A percentile compares a stretch with the other conserved stretches of the same genome.
Evolutionary conservation across 768 basidiomycete species (phyloP).

Genomic region (Boletus vermiculosoides): DNA sequence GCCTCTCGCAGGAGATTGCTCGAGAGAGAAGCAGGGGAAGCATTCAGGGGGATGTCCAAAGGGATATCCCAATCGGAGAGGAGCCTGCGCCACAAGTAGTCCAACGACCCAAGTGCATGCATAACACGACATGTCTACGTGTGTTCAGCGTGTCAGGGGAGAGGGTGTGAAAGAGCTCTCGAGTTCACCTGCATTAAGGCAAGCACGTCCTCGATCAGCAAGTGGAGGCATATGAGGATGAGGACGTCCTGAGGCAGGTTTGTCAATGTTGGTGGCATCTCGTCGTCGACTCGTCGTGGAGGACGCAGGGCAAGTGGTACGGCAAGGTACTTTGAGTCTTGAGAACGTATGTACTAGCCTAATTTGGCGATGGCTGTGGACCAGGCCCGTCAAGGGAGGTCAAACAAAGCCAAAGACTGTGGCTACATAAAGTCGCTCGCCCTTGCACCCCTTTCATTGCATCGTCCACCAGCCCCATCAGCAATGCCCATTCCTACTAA

Average conservation of each 20-base stretch:
- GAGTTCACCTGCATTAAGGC: slow-evolving; percentile 48
- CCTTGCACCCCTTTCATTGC: slow-evolving; percentile 31
- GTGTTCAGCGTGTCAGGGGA: slow-evolving; percentile 14
- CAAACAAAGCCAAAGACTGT: slow-evolving; percentile 32
- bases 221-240: slow-evolving; percentile 34
- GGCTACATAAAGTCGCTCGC: slow-evolving; percentile 26
- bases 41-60: slow-evolving; percentile 40
- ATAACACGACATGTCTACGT: slow-evolving; percentile 61
- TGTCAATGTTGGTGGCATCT: slow-evolving; percentile 22
- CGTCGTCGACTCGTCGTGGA: too few species aligned
- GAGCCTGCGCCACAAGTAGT: slow-evolving; percentile 57
- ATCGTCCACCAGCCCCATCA: slow-evolving; percentile 22
- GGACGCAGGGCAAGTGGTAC: not conserved
- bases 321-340: too few species aligned
- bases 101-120: slow-evolving; percentile 48
- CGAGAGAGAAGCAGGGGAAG: slow-evolving; percentile 34
- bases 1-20: slow-evolving; percentile 41
- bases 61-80: slow-evolving; percentile 34
- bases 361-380: slow-evolving; percentile 8
- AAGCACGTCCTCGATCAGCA: slow-evolving; percentile 44
- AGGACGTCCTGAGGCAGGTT: slow-evolving; percentile 46
- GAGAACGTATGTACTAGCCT: not conserved
- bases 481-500: slow-evolving; percentile 37
- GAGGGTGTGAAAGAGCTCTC: not conserved
- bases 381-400: not conserved